Evolutionary conservation across 331 rosid species (phyloP), one percentile per base, ranked within the genome.

Genomic region (Pyracantha coccinea): DNA sequence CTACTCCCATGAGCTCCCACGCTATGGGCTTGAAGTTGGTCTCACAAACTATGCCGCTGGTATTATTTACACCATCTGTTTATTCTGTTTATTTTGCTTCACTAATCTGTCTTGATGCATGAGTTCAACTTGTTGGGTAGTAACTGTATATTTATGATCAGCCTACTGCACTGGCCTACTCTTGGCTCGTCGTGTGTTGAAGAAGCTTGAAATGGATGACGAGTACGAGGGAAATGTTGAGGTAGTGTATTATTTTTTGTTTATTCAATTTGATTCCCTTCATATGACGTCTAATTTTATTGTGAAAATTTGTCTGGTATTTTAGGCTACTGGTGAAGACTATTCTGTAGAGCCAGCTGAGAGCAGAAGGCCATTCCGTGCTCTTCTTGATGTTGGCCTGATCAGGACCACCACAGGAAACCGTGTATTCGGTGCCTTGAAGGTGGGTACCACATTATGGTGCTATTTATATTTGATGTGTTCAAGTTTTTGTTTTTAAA

Each of bases 91-190:
- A 58, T 1, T 54, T 31, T 52, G 6, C 16, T 35, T 4, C 19
- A 7, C 8, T 41, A 11, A 4, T 69, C 5, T 24, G 16, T 3
- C 19, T 38, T 8, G 8, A 0, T 5, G 25, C 20, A 6, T 19
- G 2, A 11, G 45, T 11, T 7, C 3, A 28, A 21, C 28, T 8
- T 16, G n/a, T n/a, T 15, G 24, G 44, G 8, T 59, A 9, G 19
- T 73, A 20, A 59, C 45, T 4, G 10, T 73, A 15, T 59, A 17
- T 24, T 38, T 59, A 3, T 58, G 50, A 21, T 15, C 83, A 94
- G 97, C 98, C 27, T 91, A 94, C 76, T 88, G 96, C 73, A 94
- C 98, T 70, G 98, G 98, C 4, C 97, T 94, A 50, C 90, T 94
- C 7, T 66, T 94, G 83, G 98, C 98, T 4, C 96, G 96, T 0